These are phyloP conservation scores for Crucihimalaya himalaica DNA, from an alignment of 345 rosid species.

Conservation along the genomic window DNA sequence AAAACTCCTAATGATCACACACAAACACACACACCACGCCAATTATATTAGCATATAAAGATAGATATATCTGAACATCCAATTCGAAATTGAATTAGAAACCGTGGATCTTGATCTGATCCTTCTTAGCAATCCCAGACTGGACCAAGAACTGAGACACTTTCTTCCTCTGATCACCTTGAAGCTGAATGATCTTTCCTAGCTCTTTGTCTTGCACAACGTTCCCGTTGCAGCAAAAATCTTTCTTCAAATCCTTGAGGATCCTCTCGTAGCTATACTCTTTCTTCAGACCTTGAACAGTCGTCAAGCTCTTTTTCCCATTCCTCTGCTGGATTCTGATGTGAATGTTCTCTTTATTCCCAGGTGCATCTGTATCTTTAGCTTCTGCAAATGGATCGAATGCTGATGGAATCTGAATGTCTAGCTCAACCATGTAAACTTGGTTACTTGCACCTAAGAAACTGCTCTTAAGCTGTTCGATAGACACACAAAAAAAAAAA, in stretches of 20 bases:
- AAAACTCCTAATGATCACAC: not conserved
- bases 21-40: not conserved
- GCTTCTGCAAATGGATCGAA: conserved; percentile 78
- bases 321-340: conserved; percentile 80
- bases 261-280: conserved; percentile 71
- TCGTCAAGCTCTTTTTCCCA: conserved; percentile 78
- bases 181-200: conserved; percentile 94
- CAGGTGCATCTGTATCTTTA: conserved; percentile 53
- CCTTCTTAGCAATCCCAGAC: conserved; percentile 66
- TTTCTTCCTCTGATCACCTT: conserved; percentile 91
- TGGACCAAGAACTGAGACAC: conserved; percentile 67
- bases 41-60: conserved; percentile 22
- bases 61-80: not conserved
- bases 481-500: not conserved
- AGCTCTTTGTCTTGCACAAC: conserved; percentile 83
- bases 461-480: not conserved
- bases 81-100: conserved; percentile 30
- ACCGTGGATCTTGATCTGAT: conserved; percentile 85
- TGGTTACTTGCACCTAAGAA: conserved; percentile 11
- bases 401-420: conserved; percentile 58
- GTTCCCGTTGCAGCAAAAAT: conserved; percentile 86
- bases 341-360: conserved; percentile 63
- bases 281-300: conserved; percentile 72
- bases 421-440: conserved; percentile 81
- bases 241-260: conserved; percentile 78